phyloP scores from a whole-genome alignment of 1,284 basidiomycete species.

The Meira nashicola region DNA sequence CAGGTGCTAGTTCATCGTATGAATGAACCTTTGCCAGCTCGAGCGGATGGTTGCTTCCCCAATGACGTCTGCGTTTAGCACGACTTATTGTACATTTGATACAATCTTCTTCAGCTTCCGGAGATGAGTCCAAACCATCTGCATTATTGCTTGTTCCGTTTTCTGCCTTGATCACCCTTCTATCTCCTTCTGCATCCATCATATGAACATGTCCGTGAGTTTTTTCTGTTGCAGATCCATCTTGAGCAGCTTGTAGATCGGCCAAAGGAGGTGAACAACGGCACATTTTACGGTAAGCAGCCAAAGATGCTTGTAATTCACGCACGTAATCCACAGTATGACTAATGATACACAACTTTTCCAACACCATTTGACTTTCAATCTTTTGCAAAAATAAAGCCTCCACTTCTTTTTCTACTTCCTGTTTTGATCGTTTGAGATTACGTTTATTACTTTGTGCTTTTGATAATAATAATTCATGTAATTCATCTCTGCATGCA shows the following conservation, averaged over 20 bases:
- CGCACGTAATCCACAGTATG: conserved; percentile 39
- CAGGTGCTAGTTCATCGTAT: not conserved
- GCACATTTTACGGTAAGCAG: conserved; percentile 22
- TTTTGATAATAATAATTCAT: conserved; percentile 28
- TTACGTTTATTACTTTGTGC: not conserved
- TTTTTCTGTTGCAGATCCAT: conserved; percentile 4
- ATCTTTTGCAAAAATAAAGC: conserved; percentile 24
- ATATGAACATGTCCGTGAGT: conserved; percentile 15
- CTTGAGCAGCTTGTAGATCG: too few relatives aligned
- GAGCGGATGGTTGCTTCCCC: conserved; percentile 28
- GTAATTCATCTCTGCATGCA: conserved; percentile 45
- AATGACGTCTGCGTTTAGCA: conserved; percentile 19
- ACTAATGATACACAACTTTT: conserved; percentile 49
- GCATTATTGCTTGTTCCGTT: not conserved
- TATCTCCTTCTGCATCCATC: conserved; percentile 11
- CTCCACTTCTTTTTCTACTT: conserved; percentile 2
- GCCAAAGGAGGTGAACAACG: conserved; percentile 15
- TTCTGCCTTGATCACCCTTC: not conserved
- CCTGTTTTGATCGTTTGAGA: conserved; percentile 8
- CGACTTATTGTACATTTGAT: not conserved
- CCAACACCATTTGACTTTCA: conserved; percentile 37
- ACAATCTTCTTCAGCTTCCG: not conserved
- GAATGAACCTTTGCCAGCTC: not conserved
- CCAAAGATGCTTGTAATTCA: conserved; percentile 26
- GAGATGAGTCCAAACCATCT: not conserved